Base-by-base conservation (phyloP, 306 rosid genomes). In the Senna siamea region DNA sequence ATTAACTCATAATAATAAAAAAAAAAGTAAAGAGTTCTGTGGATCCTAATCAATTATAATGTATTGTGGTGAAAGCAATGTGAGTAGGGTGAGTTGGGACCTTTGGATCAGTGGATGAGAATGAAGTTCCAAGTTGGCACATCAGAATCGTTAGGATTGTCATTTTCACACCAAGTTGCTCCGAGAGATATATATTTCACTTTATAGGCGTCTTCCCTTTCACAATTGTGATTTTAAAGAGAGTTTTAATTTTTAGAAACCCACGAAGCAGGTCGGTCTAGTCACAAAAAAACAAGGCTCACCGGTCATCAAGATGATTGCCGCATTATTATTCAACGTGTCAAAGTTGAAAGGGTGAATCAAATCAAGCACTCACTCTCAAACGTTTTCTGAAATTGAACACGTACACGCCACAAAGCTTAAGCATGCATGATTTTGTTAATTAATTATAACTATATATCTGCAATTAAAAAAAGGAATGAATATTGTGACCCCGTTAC, bases 61-160 rank as follows among this genome's bases (percentile, higher is more conserved):
- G 30, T 26, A 26, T 55, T 62, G 53, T 55, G 20, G 23, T 41
- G 56, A 51, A 51, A 51, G 26, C 56, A 17, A 17, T 51, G 26
- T 51, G 56, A 11, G 15, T 1, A 35, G 26, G 62, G 13, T 41
- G 13, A 10, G 47, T 41, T 13, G 51, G 51, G 51, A 46, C 17
- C 51, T 46, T 44, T 48, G 56, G 10, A n/a, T n/a, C n/a, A 17
- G 61, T 65, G 38, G 34, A 52, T 20, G 50, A 53, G 74, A 53
- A 50, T 53, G 30, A 15, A 41, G 9, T 53, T 28, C 55, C 55
- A 55, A 54, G 17, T 58, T 47, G 58, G 56, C 68, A 44, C 67
- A 58, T 43, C 40, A 41, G 40, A 38, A n/a, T 72, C 34, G 57
- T 44, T 57, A n/a, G 32, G 28, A 4, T 30, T 37, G 73, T 48